Evolutionary conservation across 164 flowering plant genomes (phyloP).

Genomic region (Amborella trichopoda): DNA sequence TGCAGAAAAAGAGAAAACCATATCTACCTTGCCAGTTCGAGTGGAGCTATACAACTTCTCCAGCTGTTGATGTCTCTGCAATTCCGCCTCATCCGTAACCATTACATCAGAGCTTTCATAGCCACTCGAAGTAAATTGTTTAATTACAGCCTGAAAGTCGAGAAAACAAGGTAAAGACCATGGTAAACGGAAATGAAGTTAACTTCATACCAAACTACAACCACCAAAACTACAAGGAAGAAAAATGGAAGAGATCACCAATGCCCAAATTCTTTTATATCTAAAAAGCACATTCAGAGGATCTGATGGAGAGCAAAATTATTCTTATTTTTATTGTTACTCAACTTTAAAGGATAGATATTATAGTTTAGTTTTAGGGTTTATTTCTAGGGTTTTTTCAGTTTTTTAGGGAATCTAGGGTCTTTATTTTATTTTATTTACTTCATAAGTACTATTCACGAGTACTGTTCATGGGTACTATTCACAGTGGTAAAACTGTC

Average conservation of each 20-base stretch:
- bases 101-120: conserved; percentile 78
- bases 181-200: no score
- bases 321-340: no score
- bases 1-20: conserved; percentile 3
- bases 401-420: no score
- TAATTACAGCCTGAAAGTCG: conserved; percentile 70
- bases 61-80: conserved; percentile 87
- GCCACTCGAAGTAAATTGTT: conserved; percentile 77
- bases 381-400: no score
- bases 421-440: no score
- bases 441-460: no score
- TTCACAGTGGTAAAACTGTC: no score
- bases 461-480: no score
- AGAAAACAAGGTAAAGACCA: not conserved
- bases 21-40: conserved; percentile 67
- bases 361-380: no score
- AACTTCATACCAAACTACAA: conserved; percentile 1
- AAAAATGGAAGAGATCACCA: not conserved
- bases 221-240: conserved; percentile 1
- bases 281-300: no score
- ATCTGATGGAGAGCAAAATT: no score
- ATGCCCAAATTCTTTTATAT: not conserved
- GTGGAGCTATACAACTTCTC: conserved; percentile 87
- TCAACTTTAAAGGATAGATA: no score
- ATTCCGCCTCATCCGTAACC: conserved; percentile 86